Conservation (phyloP, 139 green algal genomes). For the Volvox reticuliferus region DNA sequence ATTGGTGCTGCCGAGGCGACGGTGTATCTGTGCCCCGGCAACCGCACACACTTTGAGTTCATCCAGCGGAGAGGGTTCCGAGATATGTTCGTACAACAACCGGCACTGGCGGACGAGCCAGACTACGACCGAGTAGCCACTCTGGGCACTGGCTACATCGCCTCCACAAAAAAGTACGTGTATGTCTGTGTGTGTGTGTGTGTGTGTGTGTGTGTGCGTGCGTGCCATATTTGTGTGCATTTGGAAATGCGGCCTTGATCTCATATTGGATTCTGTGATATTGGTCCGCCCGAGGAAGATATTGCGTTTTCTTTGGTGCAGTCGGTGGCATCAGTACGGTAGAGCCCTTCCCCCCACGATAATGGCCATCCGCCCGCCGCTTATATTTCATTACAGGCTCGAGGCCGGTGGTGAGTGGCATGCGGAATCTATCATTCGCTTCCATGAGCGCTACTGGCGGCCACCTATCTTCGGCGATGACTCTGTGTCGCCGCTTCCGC, state of each 20-base stretch:
- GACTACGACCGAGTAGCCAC: conserved; percentile 21
- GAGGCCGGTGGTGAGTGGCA: conserved; percentile 42
- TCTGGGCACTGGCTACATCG: conserved; percentile 52
- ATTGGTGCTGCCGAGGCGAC: conserved; percentile 39
- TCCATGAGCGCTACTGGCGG: conserved; percentile 54
- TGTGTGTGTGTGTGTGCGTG: background rate
- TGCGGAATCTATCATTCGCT: conserved; percentile 50
- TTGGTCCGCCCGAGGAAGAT: background rate
- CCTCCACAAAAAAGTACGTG: conserved; percentile 45
- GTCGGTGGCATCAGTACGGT: background rate
- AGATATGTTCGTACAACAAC: conserved; percentile 52
- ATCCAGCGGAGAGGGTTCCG: conserved; percentile 29
- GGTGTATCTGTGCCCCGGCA: conserved; percentile 58
- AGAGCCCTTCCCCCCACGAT: background rate
- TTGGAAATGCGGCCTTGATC: background rate
- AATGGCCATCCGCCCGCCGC: background rate
- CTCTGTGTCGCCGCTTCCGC: conserved; percentile 46
- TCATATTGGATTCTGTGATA: background rate
- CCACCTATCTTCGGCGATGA: conserved; percentile 49
- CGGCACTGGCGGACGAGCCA: background rate
- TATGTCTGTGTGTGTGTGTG: background rate
- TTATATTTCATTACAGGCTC: conserved; percentile 31
- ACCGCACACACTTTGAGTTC: conserved; percentile 60
- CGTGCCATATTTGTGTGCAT: background rate
- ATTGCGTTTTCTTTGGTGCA: background rate